phyloP scores from a whole-genome alignment of 352 stramenopile genomes.

The Pythium utonaiense region DNA sequence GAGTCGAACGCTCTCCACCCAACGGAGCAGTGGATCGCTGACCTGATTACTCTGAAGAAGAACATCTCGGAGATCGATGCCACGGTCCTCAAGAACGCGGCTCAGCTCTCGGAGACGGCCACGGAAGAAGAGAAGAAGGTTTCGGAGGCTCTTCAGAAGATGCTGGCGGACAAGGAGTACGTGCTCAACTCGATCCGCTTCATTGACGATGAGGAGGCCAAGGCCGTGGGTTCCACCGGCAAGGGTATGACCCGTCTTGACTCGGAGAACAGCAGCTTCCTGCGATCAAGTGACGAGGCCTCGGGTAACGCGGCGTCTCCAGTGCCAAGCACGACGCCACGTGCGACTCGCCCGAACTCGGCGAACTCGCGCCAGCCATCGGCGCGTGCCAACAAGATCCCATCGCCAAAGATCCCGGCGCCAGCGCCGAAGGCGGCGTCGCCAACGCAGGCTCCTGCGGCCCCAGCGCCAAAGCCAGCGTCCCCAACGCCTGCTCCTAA shows the following conservation, averaged over 20 bases:
- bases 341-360: slow-evolving; percentile 14
- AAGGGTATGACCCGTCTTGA: slow-evolving; percentile 54
- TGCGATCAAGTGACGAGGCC: slow-evolving; percentile 20
- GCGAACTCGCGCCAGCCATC: slow-evolving; percentile 18
- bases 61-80: slow-evolving; percentile 81
- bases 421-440: slow-evolving; percentile 4
- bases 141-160: slow-evolving; percentile 67
- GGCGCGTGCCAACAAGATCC: slow-evolving; percentile 2
- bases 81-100: slow-evolving; percentile 61
- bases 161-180: slow-evolving; percentile 88
- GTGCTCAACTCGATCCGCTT: slow-evolving; percentile 88
- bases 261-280: slow-evolving; percentile 54
- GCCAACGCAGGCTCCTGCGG: neutral
- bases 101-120: slow-evolving; percentile 42
- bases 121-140: slow-evolving; percentile 69
- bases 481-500: slow-evolving; percentile 2
- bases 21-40: slow-evolving; percentile 85
- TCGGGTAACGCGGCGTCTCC: slow-evolving; percentile 7
- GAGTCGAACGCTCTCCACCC: slow-evolving; percentile 58
- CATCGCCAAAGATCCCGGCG: slow-evolving; percentile 6
- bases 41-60: slow-evolving; percentile 84
- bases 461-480: neutral
- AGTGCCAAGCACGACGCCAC: slow-evolving; percentile 18
- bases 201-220: slow-evolving; percentile 87
- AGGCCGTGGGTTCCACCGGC: slow-evolving; percentile 76